Conservation (phyloP, 2,329 filamentous ascomycete species). For the Lithohypha guttulata region DNA sequence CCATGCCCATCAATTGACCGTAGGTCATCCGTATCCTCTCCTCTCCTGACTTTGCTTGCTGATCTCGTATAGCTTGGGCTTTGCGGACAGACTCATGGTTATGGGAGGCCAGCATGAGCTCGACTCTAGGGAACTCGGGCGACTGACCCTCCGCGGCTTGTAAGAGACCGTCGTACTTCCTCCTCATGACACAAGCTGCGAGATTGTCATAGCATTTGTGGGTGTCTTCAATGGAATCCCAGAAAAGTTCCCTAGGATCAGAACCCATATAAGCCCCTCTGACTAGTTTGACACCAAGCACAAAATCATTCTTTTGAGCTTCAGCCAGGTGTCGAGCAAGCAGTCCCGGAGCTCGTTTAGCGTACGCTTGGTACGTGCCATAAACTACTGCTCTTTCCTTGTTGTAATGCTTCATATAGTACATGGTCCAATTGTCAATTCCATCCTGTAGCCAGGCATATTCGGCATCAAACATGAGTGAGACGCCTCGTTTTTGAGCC, state of each 20-base stretch:
- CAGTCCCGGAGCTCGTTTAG: constrained; percentile 50
- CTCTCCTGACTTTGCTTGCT: constrained; percentile 32
- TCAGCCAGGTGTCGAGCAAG: constrained; percentile 49
- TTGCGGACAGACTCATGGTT: constrained; percentile 60
- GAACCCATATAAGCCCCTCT: constrained; percentile 62
- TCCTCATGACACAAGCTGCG: constrained; percentile 54
- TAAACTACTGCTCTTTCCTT: constrained; percentile 61
- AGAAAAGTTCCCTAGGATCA: constrained; percentile 59
- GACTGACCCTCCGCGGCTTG: constrained; percentile 31
- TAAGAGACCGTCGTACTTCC: constrained; percentile 49
- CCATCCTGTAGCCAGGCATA: constrained; percentile 67
- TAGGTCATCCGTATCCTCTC: constrained; percentile 41
- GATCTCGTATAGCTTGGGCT: constrained; percentile 40
- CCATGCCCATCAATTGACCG: constrained; percentile 51
- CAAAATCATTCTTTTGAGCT: constrained; percentile 51
- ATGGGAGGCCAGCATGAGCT: constrained; percentile 70
- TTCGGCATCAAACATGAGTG: constrained; percentile 76
- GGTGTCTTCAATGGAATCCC: constrained; percentile 61
- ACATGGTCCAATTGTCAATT: constrained; percentile 69
- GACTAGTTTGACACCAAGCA: constrained; percentile 64
- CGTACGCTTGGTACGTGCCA: constrained; percentile 68
- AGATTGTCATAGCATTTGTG: constrained; percentile 64
- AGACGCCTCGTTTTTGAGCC: constrained; percentile 57
- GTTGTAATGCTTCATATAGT: constrained; percentile 71
- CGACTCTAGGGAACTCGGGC: constrained; percentile 44